Percentiles rank a stretch among this genome's conserved stretches.
phyloP scores from a whole-genome alignment of 2,329 filamentous ascomycete species.

The Fusarium sp. region DNA sequence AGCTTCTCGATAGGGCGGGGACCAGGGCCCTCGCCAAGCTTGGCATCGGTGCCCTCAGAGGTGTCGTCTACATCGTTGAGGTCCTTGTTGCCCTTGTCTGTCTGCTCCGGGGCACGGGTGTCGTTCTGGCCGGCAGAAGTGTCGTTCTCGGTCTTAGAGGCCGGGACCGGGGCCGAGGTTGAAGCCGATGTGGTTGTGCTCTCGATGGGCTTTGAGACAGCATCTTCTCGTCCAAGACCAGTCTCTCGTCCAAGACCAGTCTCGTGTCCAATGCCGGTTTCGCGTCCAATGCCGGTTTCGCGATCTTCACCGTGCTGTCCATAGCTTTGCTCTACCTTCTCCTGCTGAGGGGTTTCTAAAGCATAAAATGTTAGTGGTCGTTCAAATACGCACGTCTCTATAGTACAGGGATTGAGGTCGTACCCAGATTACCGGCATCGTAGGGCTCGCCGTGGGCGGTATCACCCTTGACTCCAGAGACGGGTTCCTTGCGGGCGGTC shows the following conservation, averaged over 20 bases:
- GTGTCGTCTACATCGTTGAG: slow-evolving; percentile 52
- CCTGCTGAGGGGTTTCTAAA: slow-evolving; percentile 40
- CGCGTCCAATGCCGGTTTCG: slow-evolving; percentile 18
- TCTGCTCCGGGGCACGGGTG: slow-evolving; percentile 57
- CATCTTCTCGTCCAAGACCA: slow-evolving; percentile 20
- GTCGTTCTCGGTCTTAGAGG: slow-evolving; percentile 31
- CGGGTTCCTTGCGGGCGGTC: slow-evolving; percentile 69
- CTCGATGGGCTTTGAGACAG: slow-evolving; percentile 8
- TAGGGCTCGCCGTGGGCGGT: slow-evolving; percentile 80
- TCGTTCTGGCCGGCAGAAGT: slow-evolving; percentile 57
- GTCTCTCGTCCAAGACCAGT: not conserved
- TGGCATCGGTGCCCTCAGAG: slow-evolving; percentile 50
- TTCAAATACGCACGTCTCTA: not conserved
- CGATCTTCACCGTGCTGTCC: slow-evolving; percentile 27
- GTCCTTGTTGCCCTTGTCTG: slow-evolving; percentile 50
- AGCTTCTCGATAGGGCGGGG: slow-evolving; percentile 56
- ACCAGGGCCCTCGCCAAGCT: slow-evolving; percentile 50
- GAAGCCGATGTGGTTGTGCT: slow-evolving; percentile 5
- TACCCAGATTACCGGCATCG: slow-evolving; percentile 82
- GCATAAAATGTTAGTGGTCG: slow-evolving; percentile 7
- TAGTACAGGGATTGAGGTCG: slow-evolving; percentile 10
- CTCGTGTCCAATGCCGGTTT: not conserved
- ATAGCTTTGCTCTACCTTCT: slow-evolving; percentile 37
- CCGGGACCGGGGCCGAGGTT: slow-evolving; percentile 1
- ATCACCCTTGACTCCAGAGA: slow-evolving; percentile 79